Evolutionary conservation across 306 rosid species (phyloP).

Genomic region (Glycine tomentella): DNA sequence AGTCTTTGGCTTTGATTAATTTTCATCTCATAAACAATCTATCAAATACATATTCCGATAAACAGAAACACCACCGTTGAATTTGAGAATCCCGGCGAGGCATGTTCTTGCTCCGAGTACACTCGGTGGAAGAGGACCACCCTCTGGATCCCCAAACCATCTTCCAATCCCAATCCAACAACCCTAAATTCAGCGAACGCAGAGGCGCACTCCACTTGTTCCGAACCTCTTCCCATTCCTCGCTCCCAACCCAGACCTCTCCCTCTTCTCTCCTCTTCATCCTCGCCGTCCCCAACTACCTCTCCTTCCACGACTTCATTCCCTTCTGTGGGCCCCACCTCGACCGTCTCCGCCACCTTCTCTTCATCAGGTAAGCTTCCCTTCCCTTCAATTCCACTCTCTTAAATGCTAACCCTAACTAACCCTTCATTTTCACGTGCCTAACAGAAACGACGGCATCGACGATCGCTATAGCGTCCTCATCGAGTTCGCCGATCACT

Average conservation of each 20-base stretch:
- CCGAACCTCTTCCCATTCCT: conserved; percentile 62
- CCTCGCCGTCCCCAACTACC: conserved; percentile 85
- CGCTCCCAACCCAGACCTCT: conserved; percentile 67
- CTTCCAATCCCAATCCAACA: conserved; percentile 36
- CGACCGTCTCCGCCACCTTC: conserved; percentile 64
- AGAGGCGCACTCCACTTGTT: conserved; percentile 79
- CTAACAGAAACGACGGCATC: conserved; percentile 64
- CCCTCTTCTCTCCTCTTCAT: conserved; percentile 70
- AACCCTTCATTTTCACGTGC: too few relatives aligned
- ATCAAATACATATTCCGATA: too few relatives aligned
- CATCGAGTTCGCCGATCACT: conserved; percentile 61
- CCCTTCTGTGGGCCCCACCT: conserved; percentile 73
- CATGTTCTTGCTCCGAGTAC: conserved; percentile 90
- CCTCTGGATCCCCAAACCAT: conserved; percentile 54
- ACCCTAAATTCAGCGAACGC: conserved; percentile 70
- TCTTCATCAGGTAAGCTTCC: conserved; percentile 68
- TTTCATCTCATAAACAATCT: too few relatives aligned
- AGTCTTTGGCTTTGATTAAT: too few relatives aligned
- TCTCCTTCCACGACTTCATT: conserved; percentile 79
- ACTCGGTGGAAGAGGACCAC: conserved; percentile 80
- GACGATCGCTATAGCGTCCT: conserved; percentile 90
- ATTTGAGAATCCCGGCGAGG: background rate
- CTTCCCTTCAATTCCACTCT: too few relatives aligned
- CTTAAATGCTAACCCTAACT: too few relatives aligned
- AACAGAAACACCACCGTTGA: too few relatives aligned